Evolutionary conservation across 202 grass and related monocot genomes (phyloP).

Genomic region (Digitaria exilis): DNA sequence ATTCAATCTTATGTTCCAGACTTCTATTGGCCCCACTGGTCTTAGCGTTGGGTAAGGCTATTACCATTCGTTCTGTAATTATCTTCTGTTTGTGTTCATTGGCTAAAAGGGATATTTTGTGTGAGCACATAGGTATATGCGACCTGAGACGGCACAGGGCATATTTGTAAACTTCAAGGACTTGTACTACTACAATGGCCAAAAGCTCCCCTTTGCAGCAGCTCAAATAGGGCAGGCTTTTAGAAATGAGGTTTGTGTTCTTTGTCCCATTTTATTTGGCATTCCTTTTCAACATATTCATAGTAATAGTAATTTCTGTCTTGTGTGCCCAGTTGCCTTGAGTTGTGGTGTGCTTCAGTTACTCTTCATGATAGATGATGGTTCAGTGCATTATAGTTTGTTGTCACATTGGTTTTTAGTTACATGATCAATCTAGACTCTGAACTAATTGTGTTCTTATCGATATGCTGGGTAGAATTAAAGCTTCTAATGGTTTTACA

Average conservation of each 20-base stretch:
- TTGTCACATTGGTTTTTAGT: neutral
- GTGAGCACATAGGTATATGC: conserved; percentile 73
- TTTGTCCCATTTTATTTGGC: neutral
- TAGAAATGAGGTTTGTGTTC: conserved; percentile 66
- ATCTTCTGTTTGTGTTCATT: conserved; percentile 5
- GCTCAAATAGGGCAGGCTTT: conserved; percentile 80
- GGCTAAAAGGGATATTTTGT: neutral
- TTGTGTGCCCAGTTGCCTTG: neutral
- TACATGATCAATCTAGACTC: neutral
- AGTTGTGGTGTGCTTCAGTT: neutral
- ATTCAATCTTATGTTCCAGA: conserved; percentile 94
- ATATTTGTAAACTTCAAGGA: conserved; percentile 96
- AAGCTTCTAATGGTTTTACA: neutral
- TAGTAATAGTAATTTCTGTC: neutral
- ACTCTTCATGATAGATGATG: neutral
- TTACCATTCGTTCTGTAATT: conserved; percentile 17
- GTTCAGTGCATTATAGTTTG: neutral
- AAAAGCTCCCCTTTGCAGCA: conserved; percentile 79
- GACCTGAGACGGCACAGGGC: conserved; percentile 81
- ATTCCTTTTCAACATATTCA: neutral
- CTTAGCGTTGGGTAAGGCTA: conserved; percentile 63
- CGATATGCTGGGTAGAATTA: neutral
- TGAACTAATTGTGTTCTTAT: neutral
- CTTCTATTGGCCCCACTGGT: conserved; percentile 80
- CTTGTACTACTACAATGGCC: conserved; percentile 78